Evolutionary conservation across 2,329 filamentous ascomycete genomes (phyloP), one percentile per base, ranked within the genome.

Genomic region (Beauveria sp.): DNA sequence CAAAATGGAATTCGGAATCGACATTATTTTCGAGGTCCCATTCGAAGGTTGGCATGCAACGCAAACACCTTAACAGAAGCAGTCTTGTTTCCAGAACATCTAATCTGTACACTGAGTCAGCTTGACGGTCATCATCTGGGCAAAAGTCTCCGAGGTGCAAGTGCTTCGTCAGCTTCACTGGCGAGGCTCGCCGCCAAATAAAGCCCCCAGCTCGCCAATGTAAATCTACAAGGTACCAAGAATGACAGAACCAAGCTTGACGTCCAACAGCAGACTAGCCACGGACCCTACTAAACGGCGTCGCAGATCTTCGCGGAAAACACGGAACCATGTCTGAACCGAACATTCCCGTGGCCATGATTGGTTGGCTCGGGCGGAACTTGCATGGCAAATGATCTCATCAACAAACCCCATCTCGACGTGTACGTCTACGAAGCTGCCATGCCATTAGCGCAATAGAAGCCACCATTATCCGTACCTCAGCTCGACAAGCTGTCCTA

Each of bases 301-400:
- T 38, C 8, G 50, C 30, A 20, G 30, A 52, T 40, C 49, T 30
- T 30, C 30, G 3, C 20, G 3, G 50, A 2, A 43, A 24, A 20
- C 18, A 24, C 18, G 24, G 40, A 50, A 34, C 26, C 56, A 59
- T 45, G 47, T 20, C 30, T 42, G 46, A 58, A 8, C 22, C 20
- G 26, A 53, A 30, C 5, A 42, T 62, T 28, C 51, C 46, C 22
- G 63, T 70, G 28, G 68, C 68, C 58, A 63, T 67, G 30, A 63
- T 68, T 18, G 69, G 66, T 9, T 67, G 68, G 68, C 4, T 45
- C 68, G 12, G 64, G 64, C 3, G 66, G 69, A 9, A 63, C 63
- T 45, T 63, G 63, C 8, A 16, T 65, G 16, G 64, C 66, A 6
- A 63, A 68, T 45, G 65, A 68, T 7, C 67, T 70, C 6, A 7